Evolutionary conservation across 2,329 filamentous ascomycete genomes (phyloP).

Genomic region (Monosporascus sp.): DNA sequence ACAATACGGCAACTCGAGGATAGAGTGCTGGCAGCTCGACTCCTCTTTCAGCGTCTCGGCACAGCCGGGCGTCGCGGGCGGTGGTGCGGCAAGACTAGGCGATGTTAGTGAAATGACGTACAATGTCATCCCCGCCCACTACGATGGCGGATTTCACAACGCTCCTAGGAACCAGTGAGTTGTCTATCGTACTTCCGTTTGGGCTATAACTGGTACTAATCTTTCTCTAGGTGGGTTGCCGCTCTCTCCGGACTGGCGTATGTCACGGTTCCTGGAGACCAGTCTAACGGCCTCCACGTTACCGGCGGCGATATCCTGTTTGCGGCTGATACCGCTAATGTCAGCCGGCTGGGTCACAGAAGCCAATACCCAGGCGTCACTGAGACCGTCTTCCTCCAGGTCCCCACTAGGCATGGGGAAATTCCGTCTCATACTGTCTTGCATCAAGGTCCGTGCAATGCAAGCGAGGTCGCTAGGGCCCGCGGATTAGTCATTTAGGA

Average conservation of each 20-base stretch:
- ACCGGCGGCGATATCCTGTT: conserved; percentile 35
- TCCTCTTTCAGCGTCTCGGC: conserved; percentile 27
- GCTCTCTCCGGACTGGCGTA: conserved; percentile 35
- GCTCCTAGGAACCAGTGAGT: conserved; percentile 37
- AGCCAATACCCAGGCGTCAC: conserved; percentile 4
- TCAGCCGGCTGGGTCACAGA: conserved; percentile 7
- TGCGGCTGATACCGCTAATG: conserved; percentile 19
- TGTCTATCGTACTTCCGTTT: background rate
- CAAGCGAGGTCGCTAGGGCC: conserved; percentile 12
- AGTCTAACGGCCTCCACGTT: conserved; percentile 28
- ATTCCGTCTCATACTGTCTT: conserved; percentile 23
- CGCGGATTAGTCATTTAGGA: conserved; percentile 2
- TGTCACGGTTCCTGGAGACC: conserved; percentile 33
- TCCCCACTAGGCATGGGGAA: conserved; percentile 4
- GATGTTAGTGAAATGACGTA: conserved; percentile 28
- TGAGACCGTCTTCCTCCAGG: conserved; percentile 5
- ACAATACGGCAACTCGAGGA: conserved; percentile 30
- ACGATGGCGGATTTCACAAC: conserved; percentile 35
- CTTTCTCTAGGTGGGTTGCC: conserved; percentile 24
- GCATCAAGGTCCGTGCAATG: conserved; percentile 33
- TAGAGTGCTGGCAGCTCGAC: conserved; percentile 42
- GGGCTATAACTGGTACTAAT: background rate
- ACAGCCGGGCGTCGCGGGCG: conserved; percentile 27
- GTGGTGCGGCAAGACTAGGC: conserved; percentile 27
- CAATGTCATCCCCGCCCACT: conserved; percentile 30